A percentile compares a stretch with the other conserved stretches of the same genome.
Conservation (phyloP, 345 rosid genomes). For the Aquilaria sinensis region DNA sequence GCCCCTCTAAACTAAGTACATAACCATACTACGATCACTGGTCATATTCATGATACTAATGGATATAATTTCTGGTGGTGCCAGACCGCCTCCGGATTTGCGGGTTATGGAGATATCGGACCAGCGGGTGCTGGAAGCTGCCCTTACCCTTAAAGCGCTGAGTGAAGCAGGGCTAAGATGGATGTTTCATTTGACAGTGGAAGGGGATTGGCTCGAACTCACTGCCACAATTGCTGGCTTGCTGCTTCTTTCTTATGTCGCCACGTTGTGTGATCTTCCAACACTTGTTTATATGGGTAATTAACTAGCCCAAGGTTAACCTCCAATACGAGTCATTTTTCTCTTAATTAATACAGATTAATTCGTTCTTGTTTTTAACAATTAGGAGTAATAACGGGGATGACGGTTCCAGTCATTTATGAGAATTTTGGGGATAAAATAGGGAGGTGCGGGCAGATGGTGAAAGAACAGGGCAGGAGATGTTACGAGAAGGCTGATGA, state of each 20-base stretch:
- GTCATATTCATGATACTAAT: neutral
- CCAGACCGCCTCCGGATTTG: conserved; percentile 38
- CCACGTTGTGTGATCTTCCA: conserved; percentile 21
- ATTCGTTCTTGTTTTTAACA: neutral
- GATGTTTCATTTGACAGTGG: conserved; percentile 31
- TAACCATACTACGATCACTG: neutral
- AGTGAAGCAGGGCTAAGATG: conserved; percentile 28
- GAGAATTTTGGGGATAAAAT: conserved; percentile 25
- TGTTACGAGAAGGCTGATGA: conserved; percentile 19
- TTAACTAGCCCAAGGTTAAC: neutral
- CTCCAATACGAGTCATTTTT: neutral
- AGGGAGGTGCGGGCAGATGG: conserved; percentile 11
- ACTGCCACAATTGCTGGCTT: conserved; percentile 23
- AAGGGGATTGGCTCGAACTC: conserved; percentile 30
- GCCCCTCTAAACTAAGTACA: neutral
- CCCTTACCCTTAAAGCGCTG: conserved; percentile 17
- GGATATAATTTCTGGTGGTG: neutral
- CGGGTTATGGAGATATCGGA: conserved; percentile 33
- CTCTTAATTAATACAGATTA: neutral
- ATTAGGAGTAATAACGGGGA: conserved; percentile 23
- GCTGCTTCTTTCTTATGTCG: conserved; percentile 26
- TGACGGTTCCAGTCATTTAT: conserved; percentile 31
- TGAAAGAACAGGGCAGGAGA: conserved; percentile 13
- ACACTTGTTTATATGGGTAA: conserved; percentile 28
- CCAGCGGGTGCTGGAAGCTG: conserved; percentile 18